A percentile compares a stretch with the other conserved stretches of the same genome.
These are phyloP conservation scores for Botrytis paeoniae DNA, from an alignment of 2,329 filamentous ascomycete species.

Conservation along the genomic window DNA sequence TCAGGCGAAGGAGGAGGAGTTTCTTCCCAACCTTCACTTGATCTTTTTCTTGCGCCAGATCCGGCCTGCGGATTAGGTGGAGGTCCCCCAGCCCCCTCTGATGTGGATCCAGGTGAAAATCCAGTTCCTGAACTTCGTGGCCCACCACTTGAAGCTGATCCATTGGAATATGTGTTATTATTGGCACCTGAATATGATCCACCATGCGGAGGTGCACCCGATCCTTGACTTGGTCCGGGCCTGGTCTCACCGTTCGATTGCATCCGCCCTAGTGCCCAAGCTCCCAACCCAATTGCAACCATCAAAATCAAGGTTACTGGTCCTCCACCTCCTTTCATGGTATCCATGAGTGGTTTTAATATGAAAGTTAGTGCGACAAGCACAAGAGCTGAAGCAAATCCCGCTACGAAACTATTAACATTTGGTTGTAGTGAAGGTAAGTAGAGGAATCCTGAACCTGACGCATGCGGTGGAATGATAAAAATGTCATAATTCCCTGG, in stretches of 20 bases:
- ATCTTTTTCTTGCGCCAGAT: conserved; percentile 18
- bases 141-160: conserved; percentile 27
- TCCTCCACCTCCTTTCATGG: conserved; percentile 68
- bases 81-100: conserved; percentile 22
- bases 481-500: conserved; percentile 96
- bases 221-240: conserved; percentile 31
- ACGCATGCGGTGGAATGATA: conserved; percentile 87
- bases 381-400: conserved; percentile 73
- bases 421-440: conserved; percentile 85
- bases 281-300: conserved; percentile 69
- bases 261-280: conserved; percentile 72
- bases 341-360: conserved; percentile 68
- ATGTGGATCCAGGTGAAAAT: conserved; percentile 14
- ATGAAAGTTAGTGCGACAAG: conserved; percentile 69
- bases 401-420: conserved; percentile 86
- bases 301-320: conserved; percentile 71
- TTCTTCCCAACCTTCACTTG: conserved; percentile 16
- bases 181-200: conserved; percentile 26
- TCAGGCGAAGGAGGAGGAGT: conserved; percentile 17
- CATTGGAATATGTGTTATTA: conserved; percentile 29
- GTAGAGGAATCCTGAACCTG: conserved; percentile 87
- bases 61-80: conserved; percentile 22
- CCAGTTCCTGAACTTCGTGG: conserved; percentile 16
- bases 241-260: conserved; percentile 47
- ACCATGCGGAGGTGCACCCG: conserved; percentile 23